phyloP scores from a whole-genome alignment of 441 rosid species.

The Adansonia gregorii region DNA sequence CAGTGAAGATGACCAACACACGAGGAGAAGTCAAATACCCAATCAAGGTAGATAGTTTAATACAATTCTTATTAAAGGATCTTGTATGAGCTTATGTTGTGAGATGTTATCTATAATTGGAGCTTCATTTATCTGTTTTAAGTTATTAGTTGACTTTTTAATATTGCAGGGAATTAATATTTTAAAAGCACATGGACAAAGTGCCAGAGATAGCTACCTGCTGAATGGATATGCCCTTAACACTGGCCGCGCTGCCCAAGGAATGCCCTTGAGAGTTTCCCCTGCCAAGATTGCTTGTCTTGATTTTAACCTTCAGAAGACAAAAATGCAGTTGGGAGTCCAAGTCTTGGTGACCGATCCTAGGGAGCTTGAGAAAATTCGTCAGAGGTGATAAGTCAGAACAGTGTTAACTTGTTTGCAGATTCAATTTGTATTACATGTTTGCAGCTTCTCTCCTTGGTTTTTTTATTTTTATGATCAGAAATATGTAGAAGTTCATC shows the following conservation, averaged over 20 bases:
- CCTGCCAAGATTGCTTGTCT: slow-evolving; percentile 96
- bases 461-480: not conserved
- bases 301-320: slow-evolving; percentile 95
- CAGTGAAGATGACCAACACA: slow-evolving; percentile 86
- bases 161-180: slow-evolving; percentile 76
- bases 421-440: not conserved
- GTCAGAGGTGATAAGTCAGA: slow-evolving; percentile 65
- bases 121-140: not conserved
- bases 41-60: slow-evolving; percentile 67
- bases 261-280: slow-evolving; percentile 89
- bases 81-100: slow-evolving; percentile 2
- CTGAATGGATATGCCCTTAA: slow-evolving; percentile 93
- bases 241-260: slow-evolving; percentile 98
- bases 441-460: not conserved
- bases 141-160: slow-evolving; percentile 23
- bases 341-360: slow-evolving; percentile 95
- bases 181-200: slow-evolving; percentile 95
- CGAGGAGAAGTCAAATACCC: slow-evolving; percentile 95
- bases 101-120: not conserved
- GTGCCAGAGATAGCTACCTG: slow-evolving; percentile 90
- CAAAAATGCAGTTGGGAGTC: slow-evolving; percentile 96
- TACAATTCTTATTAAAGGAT: not conserved
- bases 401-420: not conserved
- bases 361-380: slow-evolving; percentile 96
- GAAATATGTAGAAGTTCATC: not conserved